These are phyloP conservation scores for Pezicula rhizophila DNA, from an alignment of 2,329 filamentous ascomycete genomes.

Conservation along the genomic window DNA sequence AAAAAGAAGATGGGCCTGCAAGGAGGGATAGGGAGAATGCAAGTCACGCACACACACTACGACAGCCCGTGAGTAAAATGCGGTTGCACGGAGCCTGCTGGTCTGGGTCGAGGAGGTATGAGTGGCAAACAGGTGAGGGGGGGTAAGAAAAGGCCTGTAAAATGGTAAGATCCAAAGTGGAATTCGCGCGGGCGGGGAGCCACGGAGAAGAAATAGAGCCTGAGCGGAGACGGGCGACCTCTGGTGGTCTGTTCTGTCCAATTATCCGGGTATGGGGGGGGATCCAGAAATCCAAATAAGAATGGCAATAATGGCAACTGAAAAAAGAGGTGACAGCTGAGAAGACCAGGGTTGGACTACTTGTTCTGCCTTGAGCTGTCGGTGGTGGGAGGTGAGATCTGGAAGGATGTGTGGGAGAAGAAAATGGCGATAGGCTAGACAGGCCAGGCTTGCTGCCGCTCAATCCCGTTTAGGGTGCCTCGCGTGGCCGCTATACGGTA, in stretches of 20 bases:
- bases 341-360: slow-evolving; percentile 4
- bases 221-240: background rate
- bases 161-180: slow-evolving; percentile 4
- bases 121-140: slow-evolving; percentile 8
- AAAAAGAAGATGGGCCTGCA: slow-evolving; percentile 23
- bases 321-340: slow-evolving; percentile 14
- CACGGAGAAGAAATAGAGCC: slow-evolving; percentile 23
- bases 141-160: slow-evolving; percentile 15
- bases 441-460: background rate
- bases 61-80: slow-evolving; percentile 24
- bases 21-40: slow-evolving; percentile 20
- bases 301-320: slow-evolving; percentile 15
- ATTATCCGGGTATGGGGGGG: background rate
- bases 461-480: background rate
- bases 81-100: slow-evolving; percentile 16
- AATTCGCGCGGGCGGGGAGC: slow-evolving; percentile 14
- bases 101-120: slow-evolving; percentile 3
- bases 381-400: slow-evolving; percentile 2
- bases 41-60: slow-evolving; percentile 27
- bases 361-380: slow-evolving; percentile 7
- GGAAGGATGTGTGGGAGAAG: background rate
- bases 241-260: slow-evolving; percentile 1
- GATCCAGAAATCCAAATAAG: slow-evolving; percentile 18
- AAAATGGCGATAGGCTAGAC: background rate
- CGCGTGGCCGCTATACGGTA: background rate